Evolutionary conservation across 257 asterid species (phyloP), one percentile per base, ranked within the genome.

Genomic region (Solanum arcanum): DNA sequence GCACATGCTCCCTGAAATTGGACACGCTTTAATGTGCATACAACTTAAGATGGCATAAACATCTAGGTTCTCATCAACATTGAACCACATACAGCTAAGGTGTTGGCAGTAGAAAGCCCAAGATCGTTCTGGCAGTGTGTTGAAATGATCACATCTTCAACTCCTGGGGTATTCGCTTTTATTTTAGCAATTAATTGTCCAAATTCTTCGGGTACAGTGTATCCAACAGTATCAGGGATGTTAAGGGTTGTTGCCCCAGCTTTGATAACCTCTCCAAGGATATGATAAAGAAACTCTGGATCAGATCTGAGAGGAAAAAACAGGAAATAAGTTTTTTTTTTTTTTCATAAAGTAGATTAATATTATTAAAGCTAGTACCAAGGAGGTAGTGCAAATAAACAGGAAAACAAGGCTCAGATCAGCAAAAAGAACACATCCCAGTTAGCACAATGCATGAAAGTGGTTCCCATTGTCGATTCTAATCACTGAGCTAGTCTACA

Each of bases 71-170:
- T 68, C 33, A 84, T 25, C 80, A 76, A 86, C 83, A 73, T 86
- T 70, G 27, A 64, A 85, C 27, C 87, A 87, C 94, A 85, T 89
- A 96, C 99, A 88, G 94, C 95, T 87, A 97, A 83, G 84, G 98
- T 93, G 90, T 97, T 97, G 72, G 98, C 98, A 39, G 98, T 94
- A 72, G 99, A 91, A 85, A 95, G 98, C 86, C 99, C 99, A 89
- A 97, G 97, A 92, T 97, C 99, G 87, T 97, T 97, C 91, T 97
- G 99, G 89, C 98, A 97, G 88, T 97, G 98, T 1, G 99, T 94
- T 56, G 99, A 97, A 87, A 97, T 95, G 85, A 97, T 93, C 80
- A 94, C 98, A 92, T 95, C 93, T 82, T 94, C 98, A 88, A 97
- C 91, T 68, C 98, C 99, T 72, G 95, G 96, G 83, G 98, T 95